These are phyloP conservation scores for Eugenia klotzschiana DNA, from an alignment of 441 rosid species.

Conservation along the genomic window DNA sequence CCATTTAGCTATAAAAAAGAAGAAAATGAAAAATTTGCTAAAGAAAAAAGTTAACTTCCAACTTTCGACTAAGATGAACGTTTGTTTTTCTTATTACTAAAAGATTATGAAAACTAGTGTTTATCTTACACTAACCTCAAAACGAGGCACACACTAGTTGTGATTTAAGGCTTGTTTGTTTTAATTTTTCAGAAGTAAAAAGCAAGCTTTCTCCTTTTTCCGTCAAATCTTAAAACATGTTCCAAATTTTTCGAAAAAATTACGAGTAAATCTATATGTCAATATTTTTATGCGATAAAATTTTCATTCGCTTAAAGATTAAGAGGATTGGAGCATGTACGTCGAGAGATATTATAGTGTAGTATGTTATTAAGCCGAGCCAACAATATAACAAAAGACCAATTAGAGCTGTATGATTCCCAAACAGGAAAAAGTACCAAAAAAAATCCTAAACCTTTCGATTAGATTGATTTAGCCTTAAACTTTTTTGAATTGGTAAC, in stretches of 20 bases:
- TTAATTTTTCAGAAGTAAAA: too few species aligned
- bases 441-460: too few species aligned
- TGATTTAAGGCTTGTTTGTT: neutral
- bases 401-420: neutral
- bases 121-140: neutral
- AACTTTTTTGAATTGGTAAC: too few species aligned
- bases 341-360: neutral
- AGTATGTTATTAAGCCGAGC: neutral
- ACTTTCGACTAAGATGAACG: neutral
- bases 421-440: neutral
- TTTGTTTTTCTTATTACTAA: neutral
- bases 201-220: neutral
- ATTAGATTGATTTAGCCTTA: too few species aligned
- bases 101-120: neutral
- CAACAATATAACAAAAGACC: neutral
- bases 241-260: too few species aligned
- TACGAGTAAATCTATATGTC: neutral
- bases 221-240: neutral
- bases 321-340: neutral
- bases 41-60: neutral
- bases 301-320: neutral
- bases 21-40: neutral
- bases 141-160: neutral
- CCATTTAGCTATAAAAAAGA: neutral
- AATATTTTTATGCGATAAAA: neutral